Evolutionary conservation across 495 filamentous ascomycete species (phyloP).

Genomic region (Pyrenula massariospora): DNA sequence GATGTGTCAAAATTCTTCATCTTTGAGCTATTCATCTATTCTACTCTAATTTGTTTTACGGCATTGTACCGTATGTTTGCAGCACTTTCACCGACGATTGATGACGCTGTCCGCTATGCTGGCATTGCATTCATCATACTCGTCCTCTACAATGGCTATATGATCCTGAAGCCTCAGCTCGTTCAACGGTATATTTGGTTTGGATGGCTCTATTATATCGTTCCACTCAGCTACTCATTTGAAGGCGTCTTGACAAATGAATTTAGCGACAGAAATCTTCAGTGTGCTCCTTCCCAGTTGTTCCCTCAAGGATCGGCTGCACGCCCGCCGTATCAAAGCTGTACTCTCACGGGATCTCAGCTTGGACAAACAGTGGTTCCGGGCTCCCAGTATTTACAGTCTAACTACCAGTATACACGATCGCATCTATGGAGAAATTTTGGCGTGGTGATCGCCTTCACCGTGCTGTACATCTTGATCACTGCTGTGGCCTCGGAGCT

Average conservation of each 20-base stretch:
- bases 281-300: slow-evolving; percentile 44
- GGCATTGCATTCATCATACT: slow-evolving; percentile 55
- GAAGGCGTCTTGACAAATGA: slow-evolving; percentile 62
- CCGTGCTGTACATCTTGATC: slow-evolving; percentile 54
- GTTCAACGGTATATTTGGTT: slow-evolving; percentile 61
- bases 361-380: slow-evolving; percentile 31
- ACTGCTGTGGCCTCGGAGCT: slow-evolving; percentile 49
- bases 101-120: slow-evolving; percentile 61
- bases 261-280: slow-evolving; percentile 45
- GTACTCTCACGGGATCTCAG: slow-evolving; percentile 45
- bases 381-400: slow-evolving; percentile 47
- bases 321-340: slow-evolving; percentile 44
- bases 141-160: slow-evolving; percentile 71
- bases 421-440: slow-evolving; percentile 71
- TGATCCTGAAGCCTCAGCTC: slow-evolving; percentile 59
- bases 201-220: slow-evolving; percentile 64
- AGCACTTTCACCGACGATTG: slow-evolving; percentile 55
- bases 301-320: slow-evolving; percentile 42
- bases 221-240: slow-evolving; percentile 65
- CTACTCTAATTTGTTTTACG: slow-evolving; percentile 54
- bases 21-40: slow-evolving; percentile 60
- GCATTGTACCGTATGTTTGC: slow-evolving; percentile 70
- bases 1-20: slow-evolving; percentile 62
- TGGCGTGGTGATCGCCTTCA: slow-evolving; percentile 61
- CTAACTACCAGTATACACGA: slow-evolving; percentile 46